Percentiles rank a stretch among this genome's conserved stretches.
Evolutionary conservation across 164 flowering plant species (phyloP).

Genomic region (Cinnamomum chago): DNA sequence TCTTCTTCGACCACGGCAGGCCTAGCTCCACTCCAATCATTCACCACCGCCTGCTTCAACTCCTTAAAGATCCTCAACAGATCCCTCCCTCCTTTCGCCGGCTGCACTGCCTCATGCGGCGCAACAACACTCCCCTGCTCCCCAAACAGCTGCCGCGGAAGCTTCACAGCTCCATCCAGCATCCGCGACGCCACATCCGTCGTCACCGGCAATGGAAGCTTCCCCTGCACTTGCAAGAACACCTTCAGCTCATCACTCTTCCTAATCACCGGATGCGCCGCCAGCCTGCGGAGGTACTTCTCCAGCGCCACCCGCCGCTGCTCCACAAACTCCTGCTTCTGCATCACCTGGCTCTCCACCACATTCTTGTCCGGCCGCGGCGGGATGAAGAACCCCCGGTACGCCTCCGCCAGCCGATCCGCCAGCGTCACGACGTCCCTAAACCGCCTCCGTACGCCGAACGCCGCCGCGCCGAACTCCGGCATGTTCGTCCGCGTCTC

Average conservation of each 20-base stretch:
- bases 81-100: conserved; percentile 91
- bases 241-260: conserved; percentile 79
- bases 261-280: conserved; percentile 69
- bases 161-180: conserved; percentile 85
- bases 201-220: conserved; percentile 56
- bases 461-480: conserved; percentile 54
- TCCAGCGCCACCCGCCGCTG: conserved; percentile 85
- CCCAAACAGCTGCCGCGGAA: conserved; percentile 82
- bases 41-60: conserved; percentile 76
- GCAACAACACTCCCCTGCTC: conserved; percentile 39
- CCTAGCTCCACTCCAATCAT: conserved; percentile 79
- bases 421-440: conserved; percentile 73
- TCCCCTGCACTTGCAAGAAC: conserved; percentile 77
- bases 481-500: conserved; percentile 69
- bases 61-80: conserved; percentile 79
- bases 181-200: conserved; percentile 80
- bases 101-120: conserved; percentile 65
- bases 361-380: conserved; percentile 91
- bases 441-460: conserved; percentile 66
- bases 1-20: conserved; percentile 80
- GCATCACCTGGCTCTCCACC: conserved; percentile 97
- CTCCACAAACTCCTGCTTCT: conserved; percentile 94
- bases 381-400: conserved; percentile 76
- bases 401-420: conserved; percentile 68
- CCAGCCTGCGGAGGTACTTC: conserved; percentile 78